A percentile compares a stretch with the other conserved stretches of the same genome.
These are phyloP conservation scores for Magnusiomyces ingens DNA, from an alignment of 1,139 yeast species.

Conservation along the genomic window DNA sequence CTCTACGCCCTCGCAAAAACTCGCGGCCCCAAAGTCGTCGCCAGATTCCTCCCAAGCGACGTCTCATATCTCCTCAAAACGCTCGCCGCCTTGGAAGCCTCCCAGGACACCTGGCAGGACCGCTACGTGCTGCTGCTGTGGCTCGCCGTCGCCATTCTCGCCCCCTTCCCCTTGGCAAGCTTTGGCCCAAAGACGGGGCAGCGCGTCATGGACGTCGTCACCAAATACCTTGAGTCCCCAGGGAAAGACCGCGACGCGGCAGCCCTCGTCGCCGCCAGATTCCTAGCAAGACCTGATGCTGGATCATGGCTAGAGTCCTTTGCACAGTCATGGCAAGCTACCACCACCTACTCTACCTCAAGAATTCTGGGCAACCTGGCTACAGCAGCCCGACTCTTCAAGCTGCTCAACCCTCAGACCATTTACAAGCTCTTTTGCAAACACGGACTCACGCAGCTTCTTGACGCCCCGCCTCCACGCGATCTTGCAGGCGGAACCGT, in stretches of 20 bases:
- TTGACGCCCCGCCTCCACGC: background rate
- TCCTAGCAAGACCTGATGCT: constrained; percentile 38
- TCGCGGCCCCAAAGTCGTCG: constrained; percentile 55
- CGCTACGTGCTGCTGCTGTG: constrained; percentile 59
- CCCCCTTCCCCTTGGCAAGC: constrained; percentile 58
- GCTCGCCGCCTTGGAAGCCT: constrained; percentile 18
- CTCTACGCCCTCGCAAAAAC: constrained; percentile 59
- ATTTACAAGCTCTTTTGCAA: constrained; percentile 5
- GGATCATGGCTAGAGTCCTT: constrained; percentile 9
- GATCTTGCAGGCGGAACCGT: background rate
- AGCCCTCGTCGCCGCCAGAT: constrained; percentile 36
- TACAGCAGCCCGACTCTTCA: constrained; percentile 19
- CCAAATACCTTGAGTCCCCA: constrained; percentile 33
- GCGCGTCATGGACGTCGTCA: constrained; percentile 36
- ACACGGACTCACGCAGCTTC: background rate
- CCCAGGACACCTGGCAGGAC: constrained; percentile 44
- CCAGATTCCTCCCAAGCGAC: constrained; percentile 55
- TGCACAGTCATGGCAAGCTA: background rate
- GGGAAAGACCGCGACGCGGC: constrained; percentile 49
- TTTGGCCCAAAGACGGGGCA: constrained; percentile 36
- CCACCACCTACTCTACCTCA: constrained; percentile 13
- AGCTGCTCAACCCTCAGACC: constrained; percentile 16
- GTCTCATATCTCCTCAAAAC: constrained; percentile 40
- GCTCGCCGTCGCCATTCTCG: constrained; percentile 60
- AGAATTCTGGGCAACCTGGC: constrained; percentile 23